Percentiles rank a stretch among this genome's conserved stretches.
phyloP scores from a whole-genome alignment of 1,284 basidiomycete species.

The Trichosporon sp. region DNA sequence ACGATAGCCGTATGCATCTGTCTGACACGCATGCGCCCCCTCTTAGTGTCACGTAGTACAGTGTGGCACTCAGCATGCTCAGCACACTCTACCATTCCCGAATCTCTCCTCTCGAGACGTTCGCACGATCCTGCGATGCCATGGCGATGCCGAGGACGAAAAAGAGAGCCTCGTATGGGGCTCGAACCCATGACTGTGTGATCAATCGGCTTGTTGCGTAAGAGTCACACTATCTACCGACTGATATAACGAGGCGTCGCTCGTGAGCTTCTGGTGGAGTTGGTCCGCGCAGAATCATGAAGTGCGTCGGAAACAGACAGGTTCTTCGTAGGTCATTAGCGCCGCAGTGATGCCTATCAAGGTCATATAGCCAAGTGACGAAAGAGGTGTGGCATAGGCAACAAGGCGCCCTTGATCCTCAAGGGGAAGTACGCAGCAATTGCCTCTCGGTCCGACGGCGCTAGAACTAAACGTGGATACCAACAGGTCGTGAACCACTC shows the following conservation, averaged over 20 bases:
- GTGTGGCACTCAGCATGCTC: not conserved
- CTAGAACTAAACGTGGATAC: no score
- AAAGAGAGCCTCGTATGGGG: slow-evolving; percentile 2
- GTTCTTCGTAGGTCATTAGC: no score
- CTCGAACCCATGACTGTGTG: slow-evolving; percentile 4
- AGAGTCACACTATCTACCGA: slow-evolving; percentile 5
- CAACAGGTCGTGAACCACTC: no score
- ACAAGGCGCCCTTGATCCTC: no score
- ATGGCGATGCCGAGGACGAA: not conserved
- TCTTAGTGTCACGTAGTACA: not conserved
- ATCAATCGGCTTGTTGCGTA: slow-evolving; percentile 2
- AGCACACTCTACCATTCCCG: not conserved
- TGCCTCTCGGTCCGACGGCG: no score
- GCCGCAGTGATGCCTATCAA: no score
- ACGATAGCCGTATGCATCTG: not conserved
- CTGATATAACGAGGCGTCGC: slow-evolving; percentile 1
- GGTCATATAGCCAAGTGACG: no score
- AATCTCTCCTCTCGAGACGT: not conserved
- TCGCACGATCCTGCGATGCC: not conserved
- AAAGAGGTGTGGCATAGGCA: no score
- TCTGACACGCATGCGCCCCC: not conserved
- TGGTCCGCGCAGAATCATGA: not conserved
- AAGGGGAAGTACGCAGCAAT: no score
- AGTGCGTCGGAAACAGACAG: no score
- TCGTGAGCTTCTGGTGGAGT: not conserved